Base-by-base conservation (phyloP, 148 eudicot genomes). In the Rhododendron ovatum region DNA sequence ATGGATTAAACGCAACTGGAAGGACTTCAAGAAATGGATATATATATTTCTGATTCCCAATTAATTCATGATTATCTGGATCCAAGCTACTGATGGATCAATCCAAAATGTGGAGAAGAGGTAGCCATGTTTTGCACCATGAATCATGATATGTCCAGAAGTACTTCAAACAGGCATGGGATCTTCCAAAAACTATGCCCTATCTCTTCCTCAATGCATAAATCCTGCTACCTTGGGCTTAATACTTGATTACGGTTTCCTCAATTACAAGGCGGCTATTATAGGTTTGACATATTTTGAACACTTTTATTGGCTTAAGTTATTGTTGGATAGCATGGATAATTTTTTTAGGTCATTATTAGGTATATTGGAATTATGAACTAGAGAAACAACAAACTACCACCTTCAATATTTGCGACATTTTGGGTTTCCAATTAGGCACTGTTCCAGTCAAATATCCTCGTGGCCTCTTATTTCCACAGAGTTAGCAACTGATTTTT, bases 81-180 rank as follows among this genome's bases (percentile, higher is more conserved):
- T 95, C 69, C 95, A 93, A 93, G 93, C 95, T 83, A 89, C 88
- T 59, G 98, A 94, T 91, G 96, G 96, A 63, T 92, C 93, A 28
- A 91, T 93, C 67, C 96, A 94, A 89, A 93, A 95, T 92, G 96
- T 93, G 24, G 98, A 95, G 92, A 94, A 91, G 95, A 93, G 87
- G 95, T 95, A 90, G 98, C 98, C 71, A 90, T 95, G 96, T 93
- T 91, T 92, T 94, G 95, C 82, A 5, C 96, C 96, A 57, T 39
- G 41, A 39, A 39, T 39, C 43, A 87, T 91, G 89, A 92, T 95
- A 89, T 91, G 95, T 81, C 91, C 91, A 83, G 96, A 95, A 89
- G 92, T 95, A 86, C 92, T 95, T 87, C 95, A 93, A 83, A 91
- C 91, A 76, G 91, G 95, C 84, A 89, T 89, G 88, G 98, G 98